phyloP scores from a whole-genome alignment of 1,139 yeast genomes.

The Lizanozyma gosingica region DNA sequence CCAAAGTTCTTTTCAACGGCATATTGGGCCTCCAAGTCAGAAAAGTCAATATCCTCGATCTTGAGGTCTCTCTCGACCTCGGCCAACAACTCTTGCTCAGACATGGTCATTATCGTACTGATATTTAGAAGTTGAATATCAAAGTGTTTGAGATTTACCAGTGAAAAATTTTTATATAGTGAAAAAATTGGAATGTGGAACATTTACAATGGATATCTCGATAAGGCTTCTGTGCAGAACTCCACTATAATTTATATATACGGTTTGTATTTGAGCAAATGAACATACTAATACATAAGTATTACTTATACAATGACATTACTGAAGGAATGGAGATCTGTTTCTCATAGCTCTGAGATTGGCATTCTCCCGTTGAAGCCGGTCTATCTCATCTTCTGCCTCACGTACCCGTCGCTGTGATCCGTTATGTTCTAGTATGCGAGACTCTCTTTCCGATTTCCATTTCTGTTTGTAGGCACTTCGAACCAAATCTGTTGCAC shows the following conservation, averaged over 20 bases:
- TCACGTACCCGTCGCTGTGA: slow-evolving; percentile 15
- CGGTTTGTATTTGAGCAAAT: no score
- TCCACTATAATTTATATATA: no score
- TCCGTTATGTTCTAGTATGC: slow-evolving; percentile 51
- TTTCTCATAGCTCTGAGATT: not conserved
- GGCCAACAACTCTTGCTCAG: slow-evolving; percentile 14
- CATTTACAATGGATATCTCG: no score
- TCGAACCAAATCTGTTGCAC: slow-evolving; percentile 1
- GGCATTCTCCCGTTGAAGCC: not conserved
- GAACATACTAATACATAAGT: no score
- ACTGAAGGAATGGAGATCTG: no score
- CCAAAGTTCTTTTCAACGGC: slow-evolving; percentile 51
- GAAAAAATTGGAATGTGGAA: no score
- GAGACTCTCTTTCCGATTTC: slow-evolving; percentile 64
- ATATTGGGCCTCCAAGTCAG: slow-evolving; percentile 78
- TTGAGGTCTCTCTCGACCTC: slow-evolving; percentile 41
- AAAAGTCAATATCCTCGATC: slow-evolving; percentile 65
- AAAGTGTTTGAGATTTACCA: no score
- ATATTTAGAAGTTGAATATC: no score
- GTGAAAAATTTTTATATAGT: not conserved
- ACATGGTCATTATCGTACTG: slow-evolving; percentile 9
- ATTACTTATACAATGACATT: no score
- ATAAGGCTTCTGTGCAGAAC: no score
- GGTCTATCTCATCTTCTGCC: not conserved
- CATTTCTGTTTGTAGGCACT: slow-evolving; percentile 40